Evolutionary conservation across 1,284 basidiomycete species (phyloP).

Genomic region (Trichosporon faecale): DNA sequence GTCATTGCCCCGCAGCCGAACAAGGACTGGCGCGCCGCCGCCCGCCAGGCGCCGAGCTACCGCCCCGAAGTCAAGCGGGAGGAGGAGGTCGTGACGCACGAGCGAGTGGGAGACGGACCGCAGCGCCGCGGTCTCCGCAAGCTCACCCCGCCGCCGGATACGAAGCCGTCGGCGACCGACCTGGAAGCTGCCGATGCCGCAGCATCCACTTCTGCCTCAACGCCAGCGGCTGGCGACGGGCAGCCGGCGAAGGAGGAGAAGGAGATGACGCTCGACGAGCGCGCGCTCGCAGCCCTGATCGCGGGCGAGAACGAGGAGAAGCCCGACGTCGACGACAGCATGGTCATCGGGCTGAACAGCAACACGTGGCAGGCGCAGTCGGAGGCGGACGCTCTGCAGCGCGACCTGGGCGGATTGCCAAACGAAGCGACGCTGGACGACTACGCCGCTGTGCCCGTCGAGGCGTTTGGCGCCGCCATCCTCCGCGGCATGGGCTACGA

Average conservation of each 20-base stretch:
- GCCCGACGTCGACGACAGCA: slow-evolving; percentile 35
- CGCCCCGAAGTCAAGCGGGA: slow-evolving; percentile 60
- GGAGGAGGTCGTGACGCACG: slow-evolving; percentile 38
- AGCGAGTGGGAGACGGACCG: slow-evolving; percentile 66
- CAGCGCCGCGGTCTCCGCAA: slow-evolving; percentile 69
- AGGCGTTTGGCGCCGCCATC: slow-evolving; percentile 89
- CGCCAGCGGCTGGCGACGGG: background rate
- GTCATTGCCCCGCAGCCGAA: slow-evolving; percentile 80
- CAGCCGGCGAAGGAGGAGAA: slow-evolving; percentile 14
- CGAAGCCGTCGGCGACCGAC: slow-evolving; percentile 24
- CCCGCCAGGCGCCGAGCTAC: slow-evolving; percentile 56
- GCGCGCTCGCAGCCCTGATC: slow-evolving; percentile 45
- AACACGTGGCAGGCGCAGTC: slow-evolving; percentile 53
- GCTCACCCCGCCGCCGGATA: slow-evolving; percentile 20
- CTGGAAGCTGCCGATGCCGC: slow-evolving; percentile 8
- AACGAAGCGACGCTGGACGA: slow-evolving; percentile 68
- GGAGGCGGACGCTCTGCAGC: slow-evolving; percentile 74
- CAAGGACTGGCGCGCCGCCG: slow-evolving; percentile 76
- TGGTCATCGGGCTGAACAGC: background rate
- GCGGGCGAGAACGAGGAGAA: slow-evolving; percentile 49
- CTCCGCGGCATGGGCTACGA: slow-evolving; percentile 94
- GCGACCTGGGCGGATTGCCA: slow-evolving; percentile 68
- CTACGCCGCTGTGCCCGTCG: slow-evolving; percentile 85
- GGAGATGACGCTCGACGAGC: slow-evolving; percentile 37
- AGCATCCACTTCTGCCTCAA: background rate